Conservation (phyloP, 257 asterid genomes). For the Euphrasia confusa region DNA sequence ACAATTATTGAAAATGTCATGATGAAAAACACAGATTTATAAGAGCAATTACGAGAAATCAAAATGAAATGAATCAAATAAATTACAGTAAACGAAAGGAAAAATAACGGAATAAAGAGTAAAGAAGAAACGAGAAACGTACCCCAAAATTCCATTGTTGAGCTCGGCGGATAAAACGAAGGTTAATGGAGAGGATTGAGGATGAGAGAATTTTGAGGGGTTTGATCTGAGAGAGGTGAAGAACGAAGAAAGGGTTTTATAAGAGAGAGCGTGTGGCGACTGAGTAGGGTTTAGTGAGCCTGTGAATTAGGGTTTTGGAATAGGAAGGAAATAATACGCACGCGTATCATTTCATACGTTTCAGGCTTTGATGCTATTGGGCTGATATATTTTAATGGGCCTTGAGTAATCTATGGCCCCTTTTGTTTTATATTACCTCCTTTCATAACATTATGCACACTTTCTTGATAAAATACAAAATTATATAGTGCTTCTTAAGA, state of each 20-base stretch:
- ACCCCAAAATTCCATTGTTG: slow-evolving; percentile 12
- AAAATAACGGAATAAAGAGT: background rate
- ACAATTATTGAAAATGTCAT: no score
- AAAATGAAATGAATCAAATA: background rate
- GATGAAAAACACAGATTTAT: no score
- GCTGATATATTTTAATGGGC: background rate
- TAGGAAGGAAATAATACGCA: background rate
- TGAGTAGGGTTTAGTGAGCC: background rate
- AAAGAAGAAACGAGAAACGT: background rate
- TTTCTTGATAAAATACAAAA: no score
- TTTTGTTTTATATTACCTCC: no score
- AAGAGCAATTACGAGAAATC: background rate
- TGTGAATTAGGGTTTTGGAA: background rate
- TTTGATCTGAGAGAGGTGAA: background rate
- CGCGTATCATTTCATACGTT: background rate
- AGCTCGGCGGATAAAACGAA: no score
- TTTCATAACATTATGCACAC: no score
- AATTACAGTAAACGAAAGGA: background rate
- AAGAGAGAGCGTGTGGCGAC: background rate
- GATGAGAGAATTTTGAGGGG: background rate
- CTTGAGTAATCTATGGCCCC: no score
- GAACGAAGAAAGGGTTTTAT: background rate
- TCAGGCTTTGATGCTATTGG: no score
- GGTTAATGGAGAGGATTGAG: background rate
- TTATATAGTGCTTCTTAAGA: no score